Base-by-base conservation (phyloP, 495 filamentous ascomycete genomes). In the Neurospora hispaniola region DNA sequence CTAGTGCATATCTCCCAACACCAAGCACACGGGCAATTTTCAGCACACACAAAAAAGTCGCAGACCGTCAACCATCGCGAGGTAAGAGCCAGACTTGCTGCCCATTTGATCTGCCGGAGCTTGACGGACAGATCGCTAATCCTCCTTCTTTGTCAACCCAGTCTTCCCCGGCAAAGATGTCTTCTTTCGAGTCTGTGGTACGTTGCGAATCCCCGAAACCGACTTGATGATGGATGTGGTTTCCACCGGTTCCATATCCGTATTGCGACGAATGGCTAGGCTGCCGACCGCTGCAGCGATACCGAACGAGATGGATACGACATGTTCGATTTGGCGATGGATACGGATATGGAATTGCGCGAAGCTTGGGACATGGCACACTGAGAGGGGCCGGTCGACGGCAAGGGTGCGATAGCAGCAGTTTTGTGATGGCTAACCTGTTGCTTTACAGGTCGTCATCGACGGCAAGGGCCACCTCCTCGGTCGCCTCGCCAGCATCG, bases 391-490 rank as follows among this genome's bases (percentile, higher is more conserved):
- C 54, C 54, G 27, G 35, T 66, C 6, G 7, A 66, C 54, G 27
- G 54, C 54, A 66, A 66, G 54, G 54, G 54, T 66, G 54, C 54
- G 27, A 6, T 14, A 66, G 14, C 54, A 66, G 54, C 54, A 66
- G 54, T 66, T 35, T 66, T 35, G 54, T 66, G 66, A 70, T 73
- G 54, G 76, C 79, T 79, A 75, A 79, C 75, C 68, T 31, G 46
- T 11, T 73, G 75, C 73, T 74, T 77, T 83, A 76, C 80, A 97
- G 94, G 89, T 97, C 87, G 89, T 96, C 85, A 96, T 98, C 82
- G 96, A 99, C 92, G 96, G 94, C 92, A 99, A 99, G 89, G 96
- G 96, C 87, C 96, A 99, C 87, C 93, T 99, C 82, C 93, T 98
- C 84, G 96, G 96, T 89, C 96, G 96, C 83, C 90, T 99, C 84